Conservation (phyloP, 768 basidiomycete species). For the Dentipellis sp. region DNA sequence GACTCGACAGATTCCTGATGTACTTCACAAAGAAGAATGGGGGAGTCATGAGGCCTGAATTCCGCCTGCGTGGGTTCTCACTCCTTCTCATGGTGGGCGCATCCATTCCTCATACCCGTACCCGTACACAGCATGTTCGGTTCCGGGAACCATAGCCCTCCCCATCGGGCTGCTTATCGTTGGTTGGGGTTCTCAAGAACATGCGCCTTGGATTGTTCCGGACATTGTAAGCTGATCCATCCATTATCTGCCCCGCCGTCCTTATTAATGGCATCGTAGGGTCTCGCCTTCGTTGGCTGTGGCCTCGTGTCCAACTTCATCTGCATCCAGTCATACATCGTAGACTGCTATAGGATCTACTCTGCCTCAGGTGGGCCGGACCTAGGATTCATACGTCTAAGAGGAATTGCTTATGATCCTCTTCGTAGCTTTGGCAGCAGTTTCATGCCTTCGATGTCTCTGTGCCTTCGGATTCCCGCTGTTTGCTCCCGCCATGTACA, state of each 20-base stretch:
- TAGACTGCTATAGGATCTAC: constrained; percentile 57
- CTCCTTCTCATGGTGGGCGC: too few relatives aligned
- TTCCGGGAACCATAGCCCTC: constrained; percentile 47
- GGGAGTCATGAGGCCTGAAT: not conserved
- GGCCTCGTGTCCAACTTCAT: constrained; percentile 55
- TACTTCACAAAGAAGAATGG: constrained; percentile 10
- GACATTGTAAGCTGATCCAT: constrained; percentile 41
- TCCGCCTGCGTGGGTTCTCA: not conserved
- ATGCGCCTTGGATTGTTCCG: constrained; percentile 59
- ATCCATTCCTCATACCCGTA: not conserved
- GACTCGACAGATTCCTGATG: not conserved
- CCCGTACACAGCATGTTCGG: constrained; percentile 14
- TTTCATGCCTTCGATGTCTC: constrained; percentile 50
- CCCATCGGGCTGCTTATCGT: constrained; percentile 63
- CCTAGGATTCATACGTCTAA: constrained; percentile 1
- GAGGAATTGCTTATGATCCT: constrained; percentile 3
- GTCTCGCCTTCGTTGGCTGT: constrained; percentile 44
- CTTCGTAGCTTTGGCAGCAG: constrained; percentile 51
- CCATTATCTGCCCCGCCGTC: not conserved
- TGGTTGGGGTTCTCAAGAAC: constrained; percentile 57
- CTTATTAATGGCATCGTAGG: constrained; percentile 27
- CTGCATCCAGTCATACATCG: constrained; percentile 54
- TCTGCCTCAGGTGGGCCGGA: constrained; percentile 50
- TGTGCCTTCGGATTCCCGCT: constrained; percentile 71
- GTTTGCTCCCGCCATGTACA: constrained; percentile 65